Base-by-base conservation (phyloP, 2,329 filamentous ascomycete species). In the Colletotrichum camelliae region DNA sequence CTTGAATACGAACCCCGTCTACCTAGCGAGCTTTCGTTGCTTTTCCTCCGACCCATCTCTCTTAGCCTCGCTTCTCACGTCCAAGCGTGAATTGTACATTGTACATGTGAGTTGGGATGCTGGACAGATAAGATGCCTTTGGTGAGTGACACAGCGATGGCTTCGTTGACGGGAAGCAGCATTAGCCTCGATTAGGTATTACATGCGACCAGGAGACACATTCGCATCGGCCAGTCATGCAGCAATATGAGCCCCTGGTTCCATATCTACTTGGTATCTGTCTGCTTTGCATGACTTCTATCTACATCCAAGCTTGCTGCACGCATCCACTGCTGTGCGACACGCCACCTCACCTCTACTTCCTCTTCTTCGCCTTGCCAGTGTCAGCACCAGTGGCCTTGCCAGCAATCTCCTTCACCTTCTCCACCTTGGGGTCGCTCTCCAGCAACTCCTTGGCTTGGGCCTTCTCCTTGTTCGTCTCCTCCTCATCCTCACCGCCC, bases 401-500 rank as follows among this genome's bases (percentile, higher is more conserved):
- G 31, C 82, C 83, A 4, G 67, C 67, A 8, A 37, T 64, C n/a
- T 29, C 64, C 77, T 82, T 80, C 27, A 77, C 74, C 74, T 78
- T 77, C 62, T 80, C 86, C 8, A 83, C 84, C 2, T 82, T 79
- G 79, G 85, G 83, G 48, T 85, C 84, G 7, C 79, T 79, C 75
- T 86, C 84, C 16, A 80, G 81, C 24, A 79, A 78, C 52, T 81
- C 78, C 70, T 83, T 81, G 13, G 78, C 78, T 77, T 84, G 81
- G 70, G 85, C 81, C 79, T 85, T 83, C 61, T 82, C 81, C 79
- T 85, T 83, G 61, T 82, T 81, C 52, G 83, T 83, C 80, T 90
- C 89, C 62, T 89, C 89, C 27, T 96, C 95, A 31, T 95, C 94
- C n/a, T 97, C 96, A n/a, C 97, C 97, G 43, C 96, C 97, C 88